Base-by-base conservation (phyloP, 108 stramenopile genomes). In the Nitzschia inconspicua region DNA sequence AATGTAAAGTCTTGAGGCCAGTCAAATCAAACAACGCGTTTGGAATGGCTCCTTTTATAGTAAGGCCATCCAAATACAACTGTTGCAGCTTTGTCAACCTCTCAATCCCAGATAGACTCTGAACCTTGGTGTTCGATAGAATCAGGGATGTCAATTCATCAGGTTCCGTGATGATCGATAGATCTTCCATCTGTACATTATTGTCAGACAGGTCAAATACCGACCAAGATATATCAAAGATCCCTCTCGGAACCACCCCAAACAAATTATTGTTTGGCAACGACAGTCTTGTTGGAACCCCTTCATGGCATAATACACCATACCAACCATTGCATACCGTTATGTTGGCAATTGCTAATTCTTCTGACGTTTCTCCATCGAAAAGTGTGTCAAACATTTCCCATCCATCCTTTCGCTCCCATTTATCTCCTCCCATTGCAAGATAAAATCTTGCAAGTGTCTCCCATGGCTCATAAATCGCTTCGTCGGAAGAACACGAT, bases 141-240 rank as follows among this genome's bases (percentile, higher is more conserved):
- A 73, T 66, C 35, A 88, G 72, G 26, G 69, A 73, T 23, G 65
- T 67, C 8, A 88, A 62, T 32, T 66, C 60, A 13, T 24, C 14
- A 20, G 62, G 32, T 27, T 68, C 6, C 5, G 79, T 70, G 18
- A 74, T 69, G 11, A 53, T 79, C 6, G 67, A 69, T 19, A 63
- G 47, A 50, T 78, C 71, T 37, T 55, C 66, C 37, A 86, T 68
- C 14, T 63, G 49, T 10, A 86, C 66, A 25, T 79, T 76, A 47
- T 86, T 86, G 42, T 60, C 41, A 8, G 65, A 66, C 0, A 73
- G 8, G 35, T 73, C 60, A 35, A 73, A 35, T 11, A 3, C 26
- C 44, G 50, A 22, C 16, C 66, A 49, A 23, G 52, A 19, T 28
- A 70, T 30, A 0, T 26, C 25, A 37, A 70, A 70, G 20, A 70